Base-by-base conservation (phyloP, 1,284 basidiomycete genomes). In the Irpex sp. region DNA sequence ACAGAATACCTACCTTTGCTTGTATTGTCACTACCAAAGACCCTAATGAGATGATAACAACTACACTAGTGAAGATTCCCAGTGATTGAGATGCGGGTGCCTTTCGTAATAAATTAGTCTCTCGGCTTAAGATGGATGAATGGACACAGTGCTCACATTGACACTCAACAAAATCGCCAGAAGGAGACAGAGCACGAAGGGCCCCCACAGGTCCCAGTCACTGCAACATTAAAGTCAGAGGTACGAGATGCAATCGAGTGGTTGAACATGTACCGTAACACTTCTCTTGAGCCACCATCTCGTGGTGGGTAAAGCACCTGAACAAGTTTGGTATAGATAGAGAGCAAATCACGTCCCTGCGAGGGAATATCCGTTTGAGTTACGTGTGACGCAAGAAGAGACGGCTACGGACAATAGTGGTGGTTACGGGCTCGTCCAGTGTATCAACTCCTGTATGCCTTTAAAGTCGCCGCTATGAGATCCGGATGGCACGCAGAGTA, bases 131-230 rank as follows among this genome's bases (percentile, higher is more conserved):
- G 56, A 42, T 11, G 32, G 45, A 10, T 18, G 20, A 6, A 43
- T 65, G 9, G 18, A 68, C 5, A 65, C 49, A 38, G 2, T 9
- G 83, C 91, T 74, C 77, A 97, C 97, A 80, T 97, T 96, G 62
- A 97, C 84, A 74, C 95, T 97, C 18, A 98, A 89, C 84, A 98
- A 92, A 67, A 97, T 94, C 59, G 94, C 96, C 13, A 98, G 87
- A 22, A 90, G 84, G 70, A 98, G 86, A 78, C 95, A 97, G 68
- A 98, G 88, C 54, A 98, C 88, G 6, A 98, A 87, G 10, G 97
- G 97, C 1, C 97, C 97, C 97, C 97, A 99, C 49, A 99, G 87
- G 82, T 99, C 97, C 97, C 97, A 99, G 78, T 98, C 97, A 74
- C 96, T 96, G 76, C 9, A 49, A 42, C 6, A 9, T 15, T 42